Evolutionary conservation across 495 filamentous ascomycete species (phyloP).

Genomic region (Aspergillus carlsbadensis): DNA sequence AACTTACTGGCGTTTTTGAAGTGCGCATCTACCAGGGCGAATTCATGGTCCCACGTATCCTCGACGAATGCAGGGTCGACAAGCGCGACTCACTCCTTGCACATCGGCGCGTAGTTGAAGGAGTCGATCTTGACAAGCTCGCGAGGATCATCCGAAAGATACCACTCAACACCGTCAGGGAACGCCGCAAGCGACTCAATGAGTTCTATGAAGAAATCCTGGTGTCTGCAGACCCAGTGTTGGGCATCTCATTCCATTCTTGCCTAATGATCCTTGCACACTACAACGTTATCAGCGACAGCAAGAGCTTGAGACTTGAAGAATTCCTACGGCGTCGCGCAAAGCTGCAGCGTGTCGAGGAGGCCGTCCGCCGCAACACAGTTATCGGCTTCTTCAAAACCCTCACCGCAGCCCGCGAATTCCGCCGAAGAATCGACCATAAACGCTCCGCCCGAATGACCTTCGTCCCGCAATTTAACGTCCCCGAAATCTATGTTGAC

Average conservation of each 20-base stretch:
- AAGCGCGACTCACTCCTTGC: constrained; percentile 41
- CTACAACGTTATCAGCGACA: constrained; percentile 98
- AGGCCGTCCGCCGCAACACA: constrained; percentile 83
- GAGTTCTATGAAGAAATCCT: constrained; percentile 95
- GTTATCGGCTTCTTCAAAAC: constrained; percentile 97
- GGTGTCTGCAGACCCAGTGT: constrained; percentile 83
- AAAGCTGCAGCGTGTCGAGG: constrained; percentile 91
- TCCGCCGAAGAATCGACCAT: constrained; percentile 67
- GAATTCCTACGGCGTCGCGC: constrained; percentile 92
- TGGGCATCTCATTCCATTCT: constrained; percentile 87
- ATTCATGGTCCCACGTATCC: constrained; percentile 76
- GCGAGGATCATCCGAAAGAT: constrained; percentile 73
- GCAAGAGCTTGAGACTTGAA: constrained; percentile 88
- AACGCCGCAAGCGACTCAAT: constrained; percentile 75
- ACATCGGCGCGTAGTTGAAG: constrained; percentile 56
- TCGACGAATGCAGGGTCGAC: constrained; percentile 74
- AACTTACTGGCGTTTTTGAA: constrained; percentile 90
- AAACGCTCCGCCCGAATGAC: constrained; percentile 73
- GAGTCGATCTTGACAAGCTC: constrained; percentile 75
- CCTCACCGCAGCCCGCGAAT: constrained; percentile 81
- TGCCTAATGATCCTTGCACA: constrained; percentile 97
- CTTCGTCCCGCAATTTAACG: constrained; percentile 72
- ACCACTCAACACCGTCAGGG: constrained; percentile 69
- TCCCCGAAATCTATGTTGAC: constrained; percentile 91
- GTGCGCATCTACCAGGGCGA: constrained; percentile 96